Base-by-base conservation (phyloP, 2,329 filamentous ascomycete genomes). In the Cladosporium halotolerans region DNA sequence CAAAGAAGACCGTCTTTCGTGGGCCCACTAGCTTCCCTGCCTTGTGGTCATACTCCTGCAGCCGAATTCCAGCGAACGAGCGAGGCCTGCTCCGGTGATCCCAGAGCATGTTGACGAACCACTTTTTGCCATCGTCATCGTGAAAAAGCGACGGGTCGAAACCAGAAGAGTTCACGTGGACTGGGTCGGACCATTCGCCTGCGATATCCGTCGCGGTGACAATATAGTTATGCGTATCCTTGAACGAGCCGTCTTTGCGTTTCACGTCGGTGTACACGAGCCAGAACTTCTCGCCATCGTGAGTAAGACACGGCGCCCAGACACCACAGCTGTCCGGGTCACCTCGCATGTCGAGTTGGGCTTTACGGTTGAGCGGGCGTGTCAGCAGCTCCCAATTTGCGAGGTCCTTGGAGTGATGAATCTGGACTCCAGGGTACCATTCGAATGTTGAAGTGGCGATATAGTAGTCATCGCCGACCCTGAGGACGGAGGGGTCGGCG, bases 221-320 rank as follows among this genome's bases (percentile, higher is more conserved):
- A 54, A 85, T 83, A 62, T 84, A 85, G 39, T 84, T 85, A 58
- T 78, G 81, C 1, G 79, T 75, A 60, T 84, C 81, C 64, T 82
- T 83, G 73, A 83, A 84, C 2, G 77, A 79, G 10, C 82, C 82
- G 59, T 85, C 82, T 63, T 84, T 84, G 58, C 82, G 79, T 69
- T 84, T 85, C 13, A 85, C 81, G 60, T 84, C 80, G 1, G 81
- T 83, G 64, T 82, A 85, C 2, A 84, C 81, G 4, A 85, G 76
- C 75, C 77, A 84, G 67, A 83, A 85, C 51, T 70, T 75, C 2
- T 76, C 71, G 43, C 79, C 80, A 57, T 84, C 81, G 58, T 84
- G 79, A 0, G 76, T 79, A 16, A 85, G 72, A 60, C 82, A 85
- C 0, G 82, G 82, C 13, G 74, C 75, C 74, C 73, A 77, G 46